Base-by-base conservation (phyloP, 495 filamentous ascomycete species). In the Bryoglossum gracile region DNA sequence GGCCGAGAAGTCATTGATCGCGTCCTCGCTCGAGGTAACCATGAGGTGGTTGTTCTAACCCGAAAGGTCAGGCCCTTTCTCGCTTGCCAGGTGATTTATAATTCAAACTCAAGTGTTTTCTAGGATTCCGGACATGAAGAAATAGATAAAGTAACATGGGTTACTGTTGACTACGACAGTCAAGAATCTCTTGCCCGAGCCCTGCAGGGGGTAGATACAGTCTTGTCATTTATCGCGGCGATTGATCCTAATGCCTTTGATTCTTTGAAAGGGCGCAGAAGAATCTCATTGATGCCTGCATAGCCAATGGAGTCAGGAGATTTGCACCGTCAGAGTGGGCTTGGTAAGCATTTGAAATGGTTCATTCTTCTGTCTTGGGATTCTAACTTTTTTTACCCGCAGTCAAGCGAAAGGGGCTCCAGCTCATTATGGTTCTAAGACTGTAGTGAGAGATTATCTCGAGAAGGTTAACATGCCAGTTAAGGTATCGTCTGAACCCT, bases 251-350 rank as follows among this genome's bases (percentile, higher is more conserved):
- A 51, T 0, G 58, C 63, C 34, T 59, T 46, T n/a, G n/a, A n/a
- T n/a, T n/a, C n/a, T n/a, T n/a, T n/a, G n/a, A n/a, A n/a, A n/a
- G n/a, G 18, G 30, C 57, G 0, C 73, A 75, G 57, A 73, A 63
- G 50, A 65, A 56, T n/a, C 57, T 77, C 10, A 72, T 78, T 30
- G 69, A 80, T 55, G 75, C 74, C 9, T 67, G 71, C 8, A 61
- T 78, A 26, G 45, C 53, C 4, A 76, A 71, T 1, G 73, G 75
- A 1, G 74, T 80, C 21, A 75, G 69, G 37, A 65, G 74, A 6
- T 75, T 78, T 51, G 65, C 80, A 21, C 76, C 76, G 11, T 68
- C 67, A 4, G 46, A 50, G 16, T 50, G 46, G 36, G 9, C 46
- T n/a, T 19, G 21, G 46, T 50, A 39, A 40, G 46, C n/a, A n/a